Evolutionary conservation across 2,329 filamentous ascomycete genomes (phyloP).

Genomic region (Nemania diffusa): DNA sequence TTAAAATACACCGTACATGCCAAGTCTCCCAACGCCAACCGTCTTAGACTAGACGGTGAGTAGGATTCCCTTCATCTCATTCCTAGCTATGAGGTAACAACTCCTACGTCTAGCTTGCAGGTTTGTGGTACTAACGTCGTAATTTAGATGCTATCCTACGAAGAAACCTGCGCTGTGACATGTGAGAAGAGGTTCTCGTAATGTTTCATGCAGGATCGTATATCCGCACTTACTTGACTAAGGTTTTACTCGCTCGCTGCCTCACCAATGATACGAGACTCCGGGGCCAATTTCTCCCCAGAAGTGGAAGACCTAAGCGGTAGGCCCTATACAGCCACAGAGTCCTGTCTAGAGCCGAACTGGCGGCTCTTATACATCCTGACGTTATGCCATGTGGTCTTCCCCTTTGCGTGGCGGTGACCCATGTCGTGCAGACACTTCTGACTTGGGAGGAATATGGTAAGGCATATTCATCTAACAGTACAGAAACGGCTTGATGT

Average conservation of each 20-base stretch:
- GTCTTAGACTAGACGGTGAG: slow-evolving; percentile 25
- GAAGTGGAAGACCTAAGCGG: slow-evolving; percentile 1
- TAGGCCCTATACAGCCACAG: slow-evolving; percentile 16
- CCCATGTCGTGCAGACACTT: slow-evolving; percentile 28
- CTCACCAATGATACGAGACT: slow-evolving; percentile 1
- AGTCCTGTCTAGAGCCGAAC: slow-evolving; percentile 10
- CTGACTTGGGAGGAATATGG: slow-evolving; percentile 32
- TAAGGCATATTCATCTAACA: slow-evolving; percentile 31
- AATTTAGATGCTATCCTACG: slow-evolving; percentile 1
- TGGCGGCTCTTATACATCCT: slow-evolving; percentile 14
- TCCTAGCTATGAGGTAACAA: slow-evolving; percentile 31
- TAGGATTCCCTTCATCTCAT: slow-evolving; percentile 25
- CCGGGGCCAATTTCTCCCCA: slow-evolving; percentile 6
- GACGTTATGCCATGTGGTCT: slow-evolving; percentile 2
- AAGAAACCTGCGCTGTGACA: slow-evolving; percentile 18
- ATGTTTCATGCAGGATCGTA: slow-evolving; percentile 25
- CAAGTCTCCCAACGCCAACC: slow-evolving; percentile 24
- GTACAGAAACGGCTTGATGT: slow-evolving; percentile 6
- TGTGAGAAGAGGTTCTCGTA: slow-evolving; percentile 14
- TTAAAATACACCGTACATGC: slow-evolving; percentile 30
- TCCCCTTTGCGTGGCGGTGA: slow-evolving; percentile 33
- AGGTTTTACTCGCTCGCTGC: slow-evolving; percentile 15
- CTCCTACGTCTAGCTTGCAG: slow-evolving; percentile 26
- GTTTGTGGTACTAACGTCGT: slow-evolving; percentile 11
- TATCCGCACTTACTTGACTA: slow-evolving; percentile 8